Percentiles rank a stretch among this genome's conserved stretches.
Conservation (phyloP, 768 basidiomycete species). For the Serendipita sp. region DNA sequence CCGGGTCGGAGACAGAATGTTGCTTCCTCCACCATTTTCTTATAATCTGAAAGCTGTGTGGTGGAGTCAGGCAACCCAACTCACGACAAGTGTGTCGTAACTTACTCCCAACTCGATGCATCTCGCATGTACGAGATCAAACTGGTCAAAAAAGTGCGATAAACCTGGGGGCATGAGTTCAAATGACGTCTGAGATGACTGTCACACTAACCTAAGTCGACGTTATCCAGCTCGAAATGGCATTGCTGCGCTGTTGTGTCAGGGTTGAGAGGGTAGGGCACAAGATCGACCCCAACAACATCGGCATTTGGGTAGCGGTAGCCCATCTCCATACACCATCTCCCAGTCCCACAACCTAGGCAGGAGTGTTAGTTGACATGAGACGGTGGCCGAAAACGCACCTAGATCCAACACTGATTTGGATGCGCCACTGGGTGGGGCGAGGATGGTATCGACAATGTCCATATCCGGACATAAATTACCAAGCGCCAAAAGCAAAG, state of each 20-base stretch:
- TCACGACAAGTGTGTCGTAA: background rate
- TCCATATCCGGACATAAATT: background rate
- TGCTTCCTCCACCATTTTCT: conserved; percentile 16
- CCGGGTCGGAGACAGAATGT: conserved; percentile 17
- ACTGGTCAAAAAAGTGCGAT: conserved; percentile 17
- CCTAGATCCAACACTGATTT: background rate
- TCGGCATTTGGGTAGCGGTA: background rate
- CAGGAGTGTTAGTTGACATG: background rate
- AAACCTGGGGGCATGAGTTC: conserved; percentile 18
- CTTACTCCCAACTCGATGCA: conserved; percentile 19
- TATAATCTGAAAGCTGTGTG: conserved; percentile 19
- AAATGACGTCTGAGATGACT: background rate
- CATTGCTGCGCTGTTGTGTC: background rate
- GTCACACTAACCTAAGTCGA: conserved; percentile 9
- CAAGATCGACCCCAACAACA: conserved; percentile 22
- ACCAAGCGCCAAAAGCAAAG: background rate
- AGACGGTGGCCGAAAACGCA: background rate
- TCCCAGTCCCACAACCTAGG: background rate
- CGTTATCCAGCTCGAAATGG: conserved; percentile 23
- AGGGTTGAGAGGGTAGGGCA: conserved; percentile 15
- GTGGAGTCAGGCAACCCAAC: background rate
- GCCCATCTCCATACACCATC: background rate
- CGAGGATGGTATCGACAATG: background rate
- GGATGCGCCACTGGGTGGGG: background rate
- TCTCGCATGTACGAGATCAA: conserved; percentile 21